Conservation (phyloP, 1,284 basidiomycete genomes). For the Sporisorium exsertum region DNA sequence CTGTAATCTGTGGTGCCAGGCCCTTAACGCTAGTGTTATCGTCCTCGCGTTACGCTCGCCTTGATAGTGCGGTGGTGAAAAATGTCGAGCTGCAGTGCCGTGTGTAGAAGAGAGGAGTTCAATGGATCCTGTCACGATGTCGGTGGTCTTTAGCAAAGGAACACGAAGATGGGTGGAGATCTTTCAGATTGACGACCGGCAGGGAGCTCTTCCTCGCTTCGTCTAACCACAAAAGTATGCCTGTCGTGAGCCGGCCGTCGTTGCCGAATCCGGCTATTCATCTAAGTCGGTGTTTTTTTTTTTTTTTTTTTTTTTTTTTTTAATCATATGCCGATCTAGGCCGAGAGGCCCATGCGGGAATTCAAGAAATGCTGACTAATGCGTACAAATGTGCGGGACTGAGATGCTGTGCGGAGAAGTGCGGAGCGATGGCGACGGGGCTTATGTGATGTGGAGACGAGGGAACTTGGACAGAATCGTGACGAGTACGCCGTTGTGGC, state of each 20-base stretch:
- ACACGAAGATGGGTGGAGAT: not conserved
- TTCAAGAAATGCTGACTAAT: no score
- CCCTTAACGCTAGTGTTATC: not conserved
- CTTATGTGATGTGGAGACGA: no score
- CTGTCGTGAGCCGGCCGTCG: slow-evolving; percentile 5
- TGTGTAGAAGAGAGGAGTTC: not conserved
- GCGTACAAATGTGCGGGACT: no score
- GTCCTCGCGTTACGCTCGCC: not conserved
- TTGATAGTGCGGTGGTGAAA: not conserved
- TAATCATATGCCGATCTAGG: no score
- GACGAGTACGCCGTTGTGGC: no score
- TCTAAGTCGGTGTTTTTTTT: no score
- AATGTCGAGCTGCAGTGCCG: not conserved
- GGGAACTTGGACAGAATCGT: no score
- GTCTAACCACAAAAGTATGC: not conserved
- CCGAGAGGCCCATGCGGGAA: no score
- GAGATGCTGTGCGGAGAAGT: no score
- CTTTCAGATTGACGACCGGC: no score
- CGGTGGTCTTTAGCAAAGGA: not conserved
- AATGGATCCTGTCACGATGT: not conserved
- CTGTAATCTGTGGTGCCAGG: not conserved
- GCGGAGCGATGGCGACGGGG: no score
- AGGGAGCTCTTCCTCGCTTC: not conserved
- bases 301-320: no score
- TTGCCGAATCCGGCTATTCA: slow-evolving; percentile 17